phyloP scores from a whole-genome alignment of 352 stramenopile species.

The Globisporangium orthogonon region DNA sequence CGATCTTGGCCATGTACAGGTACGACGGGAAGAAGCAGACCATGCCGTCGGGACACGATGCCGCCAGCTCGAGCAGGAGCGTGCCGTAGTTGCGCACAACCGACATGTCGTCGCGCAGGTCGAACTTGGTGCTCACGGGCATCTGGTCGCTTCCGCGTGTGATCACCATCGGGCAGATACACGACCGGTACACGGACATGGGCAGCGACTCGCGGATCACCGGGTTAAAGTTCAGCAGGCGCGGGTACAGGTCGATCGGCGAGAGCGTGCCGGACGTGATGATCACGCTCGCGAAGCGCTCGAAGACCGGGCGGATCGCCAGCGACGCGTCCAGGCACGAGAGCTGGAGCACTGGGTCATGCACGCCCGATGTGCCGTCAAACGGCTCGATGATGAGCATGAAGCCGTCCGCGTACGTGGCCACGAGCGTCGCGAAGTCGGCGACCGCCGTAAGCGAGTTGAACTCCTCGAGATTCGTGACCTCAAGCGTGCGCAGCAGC shows the following conservation, averaged over 20 bases:
- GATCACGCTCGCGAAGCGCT: slow-evolving; percentile 88
- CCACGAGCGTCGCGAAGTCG: slow-evolving; percentile 96
- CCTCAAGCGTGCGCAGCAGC: slow-evolving; percentile 93
- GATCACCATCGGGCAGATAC: slow-evolving; percentile 98
- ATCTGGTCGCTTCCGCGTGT: slow-evolving; percentile 96
- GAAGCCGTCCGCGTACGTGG: slow-evolving; percentile 97
- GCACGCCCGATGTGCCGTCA: slow-evolving; percentile 71
- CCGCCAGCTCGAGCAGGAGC: slow-evolving; percentile 93
- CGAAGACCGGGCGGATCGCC: slow-evolving; percentile 98
- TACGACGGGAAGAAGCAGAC: slow-evolving; percentile 99
- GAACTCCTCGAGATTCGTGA: slow-evolving; percentile 97
- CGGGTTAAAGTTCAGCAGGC: slow-evolving; percentile 97
- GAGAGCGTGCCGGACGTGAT: slow-evolving; percentile 95
- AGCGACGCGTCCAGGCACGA: slow-evolving; percentile 96
- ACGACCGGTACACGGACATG: slow-evolving; percentile 98
- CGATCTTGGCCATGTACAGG: slow-evolving; percentile 98
- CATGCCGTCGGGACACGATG: slow-evolving; percentile 95
- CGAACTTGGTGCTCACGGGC: slow-evolving; percentile 94
- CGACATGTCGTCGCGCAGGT: slow-evolving; percentile 77
- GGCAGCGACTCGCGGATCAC: slow-evolving; percentile 94
- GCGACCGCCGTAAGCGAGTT: slow-evolving; percentile 93
- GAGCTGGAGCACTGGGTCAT: slow-evolving; percentile 88
- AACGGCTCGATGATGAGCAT: slow-evolving; percentile 98
- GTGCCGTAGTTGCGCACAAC: slow-evolving; percentile 96
- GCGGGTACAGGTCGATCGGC: slow-evolving; percentile 98